Base-by-base conservation (phyloP, 345 rosid genomes). In the Cardamine chenopodiifolia region DNA sequence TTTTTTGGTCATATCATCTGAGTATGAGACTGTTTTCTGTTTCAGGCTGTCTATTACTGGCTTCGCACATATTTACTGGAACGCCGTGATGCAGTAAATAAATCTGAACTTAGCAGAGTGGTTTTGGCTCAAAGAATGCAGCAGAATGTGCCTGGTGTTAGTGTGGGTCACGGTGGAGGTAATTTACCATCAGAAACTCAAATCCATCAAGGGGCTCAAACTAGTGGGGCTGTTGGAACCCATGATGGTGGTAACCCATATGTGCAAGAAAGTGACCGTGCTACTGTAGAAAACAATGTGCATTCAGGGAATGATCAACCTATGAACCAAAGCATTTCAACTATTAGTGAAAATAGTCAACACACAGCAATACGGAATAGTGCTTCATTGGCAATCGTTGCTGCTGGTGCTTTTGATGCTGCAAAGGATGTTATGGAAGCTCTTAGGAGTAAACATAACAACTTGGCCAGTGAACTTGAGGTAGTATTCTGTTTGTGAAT, bases 391-490 rank as follows among this genome's bases (percentile, higher is more conserved):
- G 91, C 82, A 47, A 91, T 91, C 62, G 87, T 90, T 82, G 96
- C 96, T 78, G 86, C 86, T 42, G 81, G 85, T 82, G 97, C 98
- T 74, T 94, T 94, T 83, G 95, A 91, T 66, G 90, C 97, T 64
- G 98, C 98, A 25, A 94, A 91, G 81, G 97, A 94, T 79, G 87
- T 94, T 71, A 94, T 91, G 97, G 98, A 94, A 84, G 77, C 95
- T 55, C 86, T 94, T 31, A 85, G 98, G 85, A 90, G 95, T 90
- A 91, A 91, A 86, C 98, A 94, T 68, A 78, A 85, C 70, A 94
- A 94, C 82, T 82, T 94, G 85, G 98, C 98, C 40, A 69, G 90
- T 78, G 97, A 94, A 73, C 97, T 94, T 68, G 98, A 94, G 97
- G 98, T 93, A 79, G 48, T 73, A 44, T 34, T 65, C 66, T 73